phyloP scores from a whole-genome alignment of 768 basidiomycete genomes.

The Suillus bovinus region DNA sequence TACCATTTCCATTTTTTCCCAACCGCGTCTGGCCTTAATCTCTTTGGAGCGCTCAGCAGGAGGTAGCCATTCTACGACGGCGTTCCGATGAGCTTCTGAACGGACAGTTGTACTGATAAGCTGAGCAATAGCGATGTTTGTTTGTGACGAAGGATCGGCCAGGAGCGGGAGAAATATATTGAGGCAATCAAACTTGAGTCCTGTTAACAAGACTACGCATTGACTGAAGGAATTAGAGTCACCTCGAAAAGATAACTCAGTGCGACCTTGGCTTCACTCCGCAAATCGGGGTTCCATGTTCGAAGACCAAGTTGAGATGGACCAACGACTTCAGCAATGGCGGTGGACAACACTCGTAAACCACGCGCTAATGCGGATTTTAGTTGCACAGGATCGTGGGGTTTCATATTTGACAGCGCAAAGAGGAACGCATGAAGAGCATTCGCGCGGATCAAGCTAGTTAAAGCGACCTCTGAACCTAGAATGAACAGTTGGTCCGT shows the following conservation, averaged over 20 bases:
- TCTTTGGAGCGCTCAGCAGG: slow-evolving; percentile 54
- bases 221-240: slow-evolving; percentile 7
- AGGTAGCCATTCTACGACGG: slow-evolving; percentile 65
- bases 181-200: slow-evolving; percentile 51
- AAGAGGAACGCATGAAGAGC: slow-evolving; percentile 62
- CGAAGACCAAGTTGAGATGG: slow-evolving; percentile 67
- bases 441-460: slow-evolving; percentile 54
- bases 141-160: slow-evolving; percentile 40
- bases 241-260: slow-evolving; percentile 65
- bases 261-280: slow-evolving; percentile 54
- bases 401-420: slow-evolving; percentile 52
- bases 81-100: slow-evolving; percentile 45
- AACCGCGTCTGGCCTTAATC: slow-evolving; percentile 61
- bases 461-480: slow-evolving; percentile 63
- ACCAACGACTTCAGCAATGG: slow-evolving; percentile 67
- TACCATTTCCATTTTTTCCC: slow-evolving; percentile 61
- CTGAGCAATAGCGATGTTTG: slow-evolving; percentile 54
- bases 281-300: slow-evolving; percentile 35
- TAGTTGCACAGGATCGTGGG: slow-evolving; percentile 39
- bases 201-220: neutral
- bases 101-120: slow-evolving; percentile 57
- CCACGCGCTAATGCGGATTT: slow-evolving; percentile 64
- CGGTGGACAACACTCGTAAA: slow-evolving; percentile 55
- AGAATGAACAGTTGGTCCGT: neutral
- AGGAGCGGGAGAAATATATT: slow-evolving; percentile 72